A percentile compares a stretch with the other conserved stretches of the same genome.
phyloP scores from a whole-genome alignment of 106 monocot genomes.

The Platanthera zijinensis region DNA sequence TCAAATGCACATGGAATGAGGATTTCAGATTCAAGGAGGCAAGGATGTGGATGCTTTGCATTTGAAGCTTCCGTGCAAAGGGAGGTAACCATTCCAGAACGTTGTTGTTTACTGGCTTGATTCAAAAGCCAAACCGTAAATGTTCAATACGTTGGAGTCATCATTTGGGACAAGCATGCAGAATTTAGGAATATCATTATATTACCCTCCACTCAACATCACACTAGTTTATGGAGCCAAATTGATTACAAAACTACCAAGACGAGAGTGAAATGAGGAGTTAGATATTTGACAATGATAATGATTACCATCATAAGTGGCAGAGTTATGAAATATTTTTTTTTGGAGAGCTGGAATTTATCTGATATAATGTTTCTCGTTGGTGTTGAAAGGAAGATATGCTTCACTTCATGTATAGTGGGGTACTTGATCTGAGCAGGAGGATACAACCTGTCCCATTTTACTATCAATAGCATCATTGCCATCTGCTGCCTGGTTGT shows the following conservation, averaged over 20 bases:
- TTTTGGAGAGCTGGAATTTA: slow-evolving; percentile 83
- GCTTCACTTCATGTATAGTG: slow-evolving; percentile 84
- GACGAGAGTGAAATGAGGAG: slow-evolving; percentile 25
- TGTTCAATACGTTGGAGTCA: slow-evolving; percentile 84
- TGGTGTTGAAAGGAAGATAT: slow-evolving; percentile 48
- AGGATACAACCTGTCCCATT: too few relatives aligned
- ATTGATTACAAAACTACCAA: slow-evolving; percentile 41
- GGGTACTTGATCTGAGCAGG: slow-evolving; percentile 23
- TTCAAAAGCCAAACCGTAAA: slow-evolving; percentile 40
- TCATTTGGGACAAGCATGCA: slow-evolving; percentile 95
- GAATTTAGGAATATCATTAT: slow-evolving; percentile 81
- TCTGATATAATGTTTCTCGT: slow-evolving; percentile 66
- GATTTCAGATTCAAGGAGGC: too few relatives aligned
- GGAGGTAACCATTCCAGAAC: slow-evolving; percentile 50
- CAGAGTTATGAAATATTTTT: slow-evolving; percentile 38
- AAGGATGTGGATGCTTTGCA: too few relatives aligned
- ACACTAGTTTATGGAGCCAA: slow-evolving; percentile 28
- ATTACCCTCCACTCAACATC: slow-evolving; percentile 45
- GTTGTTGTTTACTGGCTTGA: slow-evolving; percentile 79
- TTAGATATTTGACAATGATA: not conserved
- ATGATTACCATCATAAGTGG: slow-evolving; percentile 34
- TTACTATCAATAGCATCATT: too few relatives aligned
- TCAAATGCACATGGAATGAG: too few relatives aligned
- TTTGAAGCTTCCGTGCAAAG: too few relatives aligned
- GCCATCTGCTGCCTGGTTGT: too few relatives aligned